phyloP scores from a whole-genome alignment of 495 filamentous ascomycete genomes.

The Xylaria sp. region DNA sequence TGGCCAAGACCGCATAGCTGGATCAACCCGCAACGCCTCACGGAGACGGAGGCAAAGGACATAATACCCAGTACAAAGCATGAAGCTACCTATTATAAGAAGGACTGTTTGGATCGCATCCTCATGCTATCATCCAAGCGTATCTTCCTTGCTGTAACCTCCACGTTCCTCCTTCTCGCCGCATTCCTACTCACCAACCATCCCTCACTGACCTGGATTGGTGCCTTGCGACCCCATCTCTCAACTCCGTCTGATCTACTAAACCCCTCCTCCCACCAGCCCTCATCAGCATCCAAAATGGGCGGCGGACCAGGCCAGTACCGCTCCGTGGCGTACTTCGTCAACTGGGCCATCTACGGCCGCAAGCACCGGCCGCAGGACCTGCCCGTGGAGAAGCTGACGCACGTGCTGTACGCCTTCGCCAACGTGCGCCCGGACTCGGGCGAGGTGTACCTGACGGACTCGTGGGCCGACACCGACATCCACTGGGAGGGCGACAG shows the following conservation, averaged over 20 bases:
- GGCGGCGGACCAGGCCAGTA: slow-evolving; percentile 58
- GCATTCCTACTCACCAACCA: background rate
- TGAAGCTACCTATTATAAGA: slow-evolving; percentile 14
- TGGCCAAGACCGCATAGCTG: background rate
- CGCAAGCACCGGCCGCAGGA: slow-evolving; percentile 87
- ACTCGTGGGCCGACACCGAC: slow-evolving; percentile 84
- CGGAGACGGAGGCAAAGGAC: background rate
- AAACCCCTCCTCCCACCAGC: background rate
- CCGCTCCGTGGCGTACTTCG: slow-evolving; percentile 81
- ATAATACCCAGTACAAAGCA: background rate
- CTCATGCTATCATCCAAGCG: slow-evolving; percentile 10
- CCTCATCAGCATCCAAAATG: slow-evolving; percentile 44
- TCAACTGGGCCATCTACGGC: slow-evolving; percentile 95
- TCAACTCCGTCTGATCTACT: slow-evolving; percentile 1
- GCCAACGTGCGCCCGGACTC: slow-evolving; percentile 69
- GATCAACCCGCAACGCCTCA: background rate
- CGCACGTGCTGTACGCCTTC: slow-evolving; percentile 84
- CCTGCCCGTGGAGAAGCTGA: slow-evolving; percentile 84
- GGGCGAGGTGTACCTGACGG: slow-evolving; percentile 75
- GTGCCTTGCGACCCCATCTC: background rate
- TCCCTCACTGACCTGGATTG: slow-evolving; percentile 10
- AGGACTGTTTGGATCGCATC: background rate
- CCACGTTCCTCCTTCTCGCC: slow-evolving; percentile 11
- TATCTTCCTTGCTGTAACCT: background rate
- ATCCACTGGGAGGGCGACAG: slow-evolving; percentile 90